Evolutionary conservation across 176 grass and related monocot genomes (phyloP).

Genomic region (Areca catechu): DNA sequence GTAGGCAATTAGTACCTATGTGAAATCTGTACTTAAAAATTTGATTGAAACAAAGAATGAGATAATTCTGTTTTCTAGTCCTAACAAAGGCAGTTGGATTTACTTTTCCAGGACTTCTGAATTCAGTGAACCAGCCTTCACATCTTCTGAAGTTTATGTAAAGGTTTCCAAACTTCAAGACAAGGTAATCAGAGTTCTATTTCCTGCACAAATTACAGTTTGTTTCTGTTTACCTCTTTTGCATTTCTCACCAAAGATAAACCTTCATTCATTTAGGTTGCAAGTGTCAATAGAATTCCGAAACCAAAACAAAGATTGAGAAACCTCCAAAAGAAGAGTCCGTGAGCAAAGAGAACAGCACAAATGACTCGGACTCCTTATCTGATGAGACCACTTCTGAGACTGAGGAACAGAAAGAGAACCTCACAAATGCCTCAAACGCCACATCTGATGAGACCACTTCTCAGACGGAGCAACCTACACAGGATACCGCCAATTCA

Average conservation of each 20-base stretch:
- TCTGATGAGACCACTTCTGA: constrained; percentile 27
- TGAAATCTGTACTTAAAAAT: too few species aligned
- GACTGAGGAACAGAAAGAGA: constrained; percentile 30
- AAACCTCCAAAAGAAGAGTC: constrained; percentile 63
- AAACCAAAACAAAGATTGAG: constrained; percentile 92
- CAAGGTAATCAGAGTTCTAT: constrained; percentile 40
- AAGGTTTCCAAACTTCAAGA: constrained; percentile 73
- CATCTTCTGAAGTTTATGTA: constrained; percentile 62
- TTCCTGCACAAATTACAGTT: not conserved
- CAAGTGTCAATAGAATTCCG: constrained; percentile 79
- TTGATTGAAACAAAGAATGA: too few species aligned
- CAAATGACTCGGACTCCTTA: constrained; percentile 22
- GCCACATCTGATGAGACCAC: constrained; percentile 28
- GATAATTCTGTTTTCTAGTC: too few species aligned
- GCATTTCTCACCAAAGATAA: not conserved
- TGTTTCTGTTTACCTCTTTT: constrained; percentile 3
- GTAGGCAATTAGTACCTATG: too few species aligned
- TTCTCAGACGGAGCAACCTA: constrained; percentile 25
- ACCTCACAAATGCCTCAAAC: constrained; percentile 21
- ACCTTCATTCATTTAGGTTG: constrained; percentile 37
- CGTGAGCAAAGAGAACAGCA: constrained; percentile 35
- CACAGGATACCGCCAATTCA: constrained; percentile 25
- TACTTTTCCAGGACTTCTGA: constrained; percentile 45
- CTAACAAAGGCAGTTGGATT: not conserved
- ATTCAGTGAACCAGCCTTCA: constrained; percentile 53